Evolutionary conservation across 345 rosid genomes (phyloP), one percentile per base, ranked within the genome.

Genomic region (Rhodamnia argentea): DNA sequence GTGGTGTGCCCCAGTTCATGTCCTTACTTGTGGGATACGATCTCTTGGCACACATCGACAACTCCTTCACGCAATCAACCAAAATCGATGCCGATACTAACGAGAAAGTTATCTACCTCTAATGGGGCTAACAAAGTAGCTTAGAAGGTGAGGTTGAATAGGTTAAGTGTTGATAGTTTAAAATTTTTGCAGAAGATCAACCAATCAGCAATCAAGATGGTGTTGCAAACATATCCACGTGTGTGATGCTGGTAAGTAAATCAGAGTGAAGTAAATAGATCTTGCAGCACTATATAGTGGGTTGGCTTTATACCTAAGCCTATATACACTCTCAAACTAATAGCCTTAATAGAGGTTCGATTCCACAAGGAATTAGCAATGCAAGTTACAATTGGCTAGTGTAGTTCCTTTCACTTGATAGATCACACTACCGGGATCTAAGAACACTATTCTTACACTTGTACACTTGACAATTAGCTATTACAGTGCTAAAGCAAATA

Each of bases 301-400:
- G 22, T 55, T 3, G 24, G 24, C 0, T 23, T 55, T 20, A 3
- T 20, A 23, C 5, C 1, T 1, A 22, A 3, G 58, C 4, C 11
- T 55, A 55, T 0, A 3, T 22, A 4, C 58, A 55, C 4, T 55
- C 58, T 55, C 11, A 55, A 4, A 55, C 24, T 7, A 3, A 20
- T 11, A 55, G 10, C 58, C 58, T 0, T 22, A 55, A 7, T 3
- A 55, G 3, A 0, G 58, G 11, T 4, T 55, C 1, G 10, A 20
- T 20, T 55, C 58, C 24, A 7, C 58, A 7, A 20, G 10, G 22
- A 55, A 8, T 55, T 0, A 8, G 11, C 24, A 55, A 3, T 55
- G 24, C 4, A 55, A 22, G 26, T 55, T 20, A 8, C 26, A 55
- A 22, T 22, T 22, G 58, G 10, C 24, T 20, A 20, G 11, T 55